Base-by-base conservation (phyloP, 116 monocot species). In the Papilionanthe hybrid region DNA sequence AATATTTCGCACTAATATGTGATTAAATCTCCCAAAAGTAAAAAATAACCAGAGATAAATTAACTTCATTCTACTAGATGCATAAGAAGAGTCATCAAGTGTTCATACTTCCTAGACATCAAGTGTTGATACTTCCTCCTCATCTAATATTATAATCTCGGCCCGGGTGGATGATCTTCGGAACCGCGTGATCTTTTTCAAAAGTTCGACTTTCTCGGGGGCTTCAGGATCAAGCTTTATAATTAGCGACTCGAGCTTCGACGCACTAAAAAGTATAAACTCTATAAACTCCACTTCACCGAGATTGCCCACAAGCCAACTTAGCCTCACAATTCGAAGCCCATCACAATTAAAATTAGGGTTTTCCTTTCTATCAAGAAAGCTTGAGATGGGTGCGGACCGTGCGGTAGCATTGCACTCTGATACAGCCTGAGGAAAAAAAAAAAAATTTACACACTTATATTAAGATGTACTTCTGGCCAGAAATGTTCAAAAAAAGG, bases 161-260 rank as follows among this genome's bases (percentile, higher is more conserved):
- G 56, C 77, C 37, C 77, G 25, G 8, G 56, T 7, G 37, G 77
- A 77, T 6, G 77, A 55, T 19, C 77, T 77, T 37, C 77, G 30
- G 55, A 77, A 77, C 37, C 55, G 55, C 56, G 37, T 37, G 41
- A 77, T 77, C 77, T 77, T 32, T 55, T 77, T 77, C 20, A 56
- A 77, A 44, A 77, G 9, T 77, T 77, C 56, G 32, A 77, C 37
- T 77, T 77, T 56, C 1, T 77, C 77, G 0, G 1, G 5, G 32
- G 15, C 55, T 30, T 77, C 56, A 57, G 9, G 5, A 1, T 77
- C 77, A 20, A 77, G 77, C 56, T 77, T 55, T 56, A 77, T 55
- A 37, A 12, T 2, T 1, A 77, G 13, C 4, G 56, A 23, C 56
- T 77, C 77, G 0, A 77, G 77, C 18, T 1, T 18, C 0, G 57